Percentiles rank a stretch among this genome's conserved stretches.
phyloP scores from a whole-genome alignment of 2,329 filamentous ascomycete species.

The Diaporthe sp. region DNA sequence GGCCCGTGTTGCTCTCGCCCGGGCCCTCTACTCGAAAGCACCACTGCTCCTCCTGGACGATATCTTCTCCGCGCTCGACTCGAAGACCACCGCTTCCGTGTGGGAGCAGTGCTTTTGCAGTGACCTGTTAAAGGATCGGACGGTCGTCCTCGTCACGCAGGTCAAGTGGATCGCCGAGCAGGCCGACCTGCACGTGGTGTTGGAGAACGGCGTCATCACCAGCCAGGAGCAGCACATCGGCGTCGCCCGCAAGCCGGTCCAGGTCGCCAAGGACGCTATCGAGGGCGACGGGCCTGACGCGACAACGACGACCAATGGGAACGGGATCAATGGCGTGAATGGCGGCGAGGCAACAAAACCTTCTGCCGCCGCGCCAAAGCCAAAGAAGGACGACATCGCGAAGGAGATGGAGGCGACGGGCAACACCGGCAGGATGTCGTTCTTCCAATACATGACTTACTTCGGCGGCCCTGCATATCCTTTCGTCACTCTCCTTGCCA shows the following conservation, averaged over 20 bases:
- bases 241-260: constrained; percentile 60
- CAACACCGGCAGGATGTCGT: constrained; percentile 56
- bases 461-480: constrained; percentile 63
- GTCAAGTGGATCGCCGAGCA: constrained; percentile 66
- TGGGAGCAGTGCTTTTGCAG: constrained; percentile 72
- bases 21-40: constrained; percentile 70
- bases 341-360: constrained; percentile 53
- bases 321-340: constrained; percentile 42
- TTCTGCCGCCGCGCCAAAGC: constrained; percentile 51
- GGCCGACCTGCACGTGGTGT: constrained; percentile 60
- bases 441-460: constrained; percentile 66
- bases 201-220: constrained; percentile 62
- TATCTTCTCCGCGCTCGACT: constrained; percentile 71
- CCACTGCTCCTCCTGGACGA: constrained; percentile 70
- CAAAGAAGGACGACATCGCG: constrained; percentile 59
- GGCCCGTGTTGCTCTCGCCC: constrained; percentile 68
- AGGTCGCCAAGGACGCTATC: constrained; percentile 54
- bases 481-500: constrained; percentile 54
- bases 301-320: constrained; percentile 41
- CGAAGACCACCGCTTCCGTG: constrained; percentile 68
- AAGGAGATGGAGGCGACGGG: constrained; percentile 64
- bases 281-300: constrained; percentile 45
- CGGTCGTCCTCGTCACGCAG: constrained; percentile 70
- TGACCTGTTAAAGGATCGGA: constrained; percentile 67
- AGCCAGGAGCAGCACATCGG: constrained; percentile 61